Evolutionary conservation across 768 basidiomycete genomes (phyloP).

Genomic region (Termitomyces sp.): DNA sequence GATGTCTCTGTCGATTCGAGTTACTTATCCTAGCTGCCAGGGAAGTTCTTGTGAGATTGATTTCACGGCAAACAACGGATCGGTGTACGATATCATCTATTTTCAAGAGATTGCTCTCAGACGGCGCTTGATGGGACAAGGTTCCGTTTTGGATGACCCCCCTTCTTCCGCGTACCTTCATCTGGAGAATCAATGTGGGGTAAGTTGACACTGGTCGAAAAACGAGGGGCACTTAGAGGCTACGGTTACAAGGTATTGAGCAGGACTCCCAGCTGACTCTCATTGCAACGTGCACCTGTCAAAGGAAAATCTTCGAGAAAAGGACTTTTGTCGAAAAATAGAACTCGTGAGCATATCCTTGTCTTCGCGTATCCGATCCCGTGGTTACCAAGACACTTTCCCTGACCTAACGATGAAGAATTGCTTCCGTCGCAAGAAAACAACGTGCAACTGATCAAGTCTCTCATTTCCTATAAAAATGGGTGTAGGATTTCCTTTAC

Average conservation of each 20-base stretch:
- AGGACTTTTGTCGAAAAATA: neutral
- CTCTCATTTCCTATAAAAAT: neutral
- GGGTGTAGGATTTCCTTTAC: neutral
- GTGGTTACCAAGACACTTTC: neutral
- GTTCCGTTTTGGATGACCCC: neutral
- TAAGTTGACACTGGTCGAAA: neutral
- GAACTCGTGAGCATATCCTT: neutral
- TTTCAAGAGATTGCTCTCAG: neutral
- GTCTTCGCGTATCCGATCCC: neutral
- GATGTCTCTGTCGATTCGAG: neutral
- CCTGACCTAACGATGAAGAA: neutral
- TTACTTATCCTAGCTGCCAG: neutral
- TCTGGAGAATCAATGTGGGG: neutral
- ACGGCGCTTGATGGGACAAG: no score
- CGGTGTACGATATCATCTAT: neutral
- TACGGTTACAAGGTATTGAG: neutral
- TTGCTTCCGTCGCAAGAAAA: neutral
- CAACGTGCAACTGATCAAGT: neutral
- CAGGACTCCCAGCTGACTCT: constrained; percentile 3
- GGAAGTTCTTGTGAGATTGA: neutral
- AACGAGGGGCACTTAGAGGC: neutral
- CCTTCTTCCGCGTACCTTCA: neutral
- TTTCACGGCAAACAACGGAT: neutral
- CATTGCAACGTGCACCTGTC: constrained; percentile 7
- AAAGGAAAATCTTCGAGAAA: neutral